Base-by-base conservation (phyloP, 306 rosid genomes). In the Hippophae gyantsensis region DNA sequence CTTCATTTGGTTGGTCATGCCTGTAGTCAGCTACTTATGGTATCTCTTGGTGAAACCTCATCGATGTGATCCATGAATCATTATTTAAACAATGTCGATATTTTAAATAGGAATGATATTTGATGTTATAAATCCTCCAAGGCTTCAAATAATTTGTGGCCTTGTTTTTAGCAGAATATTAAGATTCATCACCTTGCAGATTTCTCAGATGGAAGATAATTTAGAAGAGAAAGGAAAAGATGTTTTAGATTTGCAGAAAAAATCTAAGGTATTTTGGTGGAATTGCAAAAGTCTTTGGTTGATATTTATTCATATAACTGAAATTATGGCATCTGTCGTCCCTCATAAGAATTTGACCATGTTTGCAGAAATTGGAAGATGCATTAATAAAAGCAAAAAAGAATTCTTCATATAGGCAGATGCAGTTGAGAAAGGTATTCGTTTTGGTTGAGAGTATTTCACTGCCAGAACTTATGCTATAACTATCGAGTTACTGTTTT, bases 331-430 rank as follows among this genome's bases (percentile, higher is more conserved):
- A 13, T 48, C 14, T 46, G 45, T 72, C 43, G 44, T 62, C 63
- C 65, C 57, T 61, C 61, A 59, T 66, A 54, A 58, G 49, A 77
- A 66, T 66, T 48, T 66, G 12, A 56, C 62, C 42, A 43, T 57
- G 18, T 42, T 62, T 72, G 67, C 90, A 88, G 99, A 86, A 85
- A 75, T 72, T 92, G 74, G 97, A 88, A 83, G 99, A 92, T 61
- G 85, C 86, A 8, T 76, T 92, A 77, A 74, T 82, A 68, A 72
- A 67, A 75, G 84, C 85, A 7, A 92, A 88, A 86, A 92, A 83
- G 66, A 78, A 72, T 64, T 10, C 93, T 78, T 80, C 87, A 25
- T 67, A 73, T 74, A 83, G 68, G 48, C 89, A 83, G 74, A 66
- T 32, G 78, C 95, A 81, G 60, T 71, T 80, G 75, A 72, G 69